phyloP scores from a whole-genome alignment of 2,329 filamentous ascomycete genomes.

The Alternaria atra region DNA sequence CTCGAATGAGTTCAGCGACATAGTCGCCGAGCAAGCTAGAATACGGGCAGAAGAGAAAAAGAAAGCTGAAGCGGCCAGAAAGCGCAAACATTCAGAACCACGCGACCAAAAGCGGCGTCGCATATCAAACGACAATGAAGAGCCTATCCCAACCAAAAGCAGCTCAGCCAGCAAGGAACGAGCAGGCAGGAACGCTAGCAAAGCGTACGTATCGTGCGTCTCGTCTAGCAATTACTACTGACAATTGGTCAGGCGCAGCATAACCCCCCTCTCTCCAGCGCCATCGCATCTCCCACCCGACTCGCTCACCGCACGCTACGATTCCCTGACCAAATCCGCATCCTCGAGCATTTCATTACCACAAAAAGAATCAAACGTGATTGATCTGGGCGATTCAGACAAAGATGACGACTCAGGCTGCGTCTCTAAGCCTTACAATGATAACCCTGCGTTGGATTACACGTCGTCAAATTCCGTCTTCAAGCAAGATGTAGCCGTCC shows the following conservation, averaged over 20 bases:
- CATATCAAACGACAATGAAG: conserved; percentile 29
- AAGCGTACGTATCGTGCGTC: conserved; percentile 25
- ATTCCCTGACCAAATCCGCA: conserved; percentile 34
- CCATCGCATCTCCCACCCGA: conserved; percentile 21
- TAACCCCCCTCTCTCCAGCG: conserved; percentile 34
- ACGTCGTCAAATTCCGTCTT: not conserved
- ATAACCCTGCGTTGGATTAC: not conserved
- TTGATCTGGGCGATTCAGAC: conserved; percentile 39
- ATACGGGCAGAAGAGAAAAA: conserved; percentile 39
- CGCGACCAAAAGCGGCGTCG: conserved; percentile 35
- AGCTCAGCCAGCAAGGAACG: conserved; percentile 20
- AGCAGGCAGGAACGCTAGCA: conserved; percentile 18
- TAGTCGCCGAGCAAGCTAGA: conserved; percentile 51
- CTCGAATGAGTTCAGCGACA: conserved; percentile 50
- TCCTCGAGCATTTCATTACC: conserved; percentile 15
- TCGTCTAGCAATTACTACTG: conserved; percentile 3
- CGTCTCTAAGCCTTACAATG: conserved; percentile 17
- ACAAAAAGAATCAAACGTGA: conserved; percentile 26
- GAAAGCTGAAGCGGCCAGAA: conserved; percentile 37
- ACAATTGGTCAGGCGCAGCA: conserved; percentile 31
- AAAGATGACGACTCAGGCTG: conserved; percentile 23
- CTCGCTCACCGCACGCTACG: conserved; percentile 42
- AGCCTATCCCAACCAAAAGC: conserved; percentile 13
- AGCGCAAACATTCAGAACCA: conserved; percentile 40
- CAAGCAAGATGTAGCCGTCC: conserved; percentile 15